Evolutionary conservation across 768 basidiomycete species (phyloP).

Genomic region (Polyporus arcularius): DNA sequence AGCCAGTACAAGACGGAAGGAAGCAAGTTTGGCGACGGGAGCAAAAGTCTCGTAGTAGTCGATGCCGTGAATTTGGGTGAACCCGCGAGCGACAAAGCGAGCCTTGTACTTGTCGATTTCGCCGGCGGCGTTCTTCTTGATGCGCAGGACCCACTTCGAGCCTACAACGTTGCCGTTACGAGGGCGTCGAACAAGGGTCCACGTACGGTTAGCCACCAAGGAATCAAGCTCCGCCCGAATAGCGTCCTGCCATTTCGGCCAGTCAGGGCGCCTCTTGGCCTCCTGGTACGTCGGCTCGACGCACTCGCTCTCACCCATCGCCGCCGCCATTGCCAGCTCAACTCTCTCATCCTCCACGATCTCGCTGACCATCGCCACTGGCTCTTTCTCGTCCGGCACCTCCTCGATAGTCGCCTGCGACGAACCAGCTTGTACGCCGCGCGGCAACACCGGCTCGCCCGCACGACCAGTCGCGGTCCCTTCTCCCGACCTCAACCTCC

Average conservation of each 20-base stretch:
- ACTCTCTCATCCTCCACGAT: not conserved
- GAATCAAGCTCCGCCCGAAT: conserved; percentile 13
- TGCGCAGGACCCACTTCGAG: conserved; percentile 26
- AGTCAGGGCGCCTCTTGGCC: conserved; percentile 17
- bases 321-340: conserved; percentile 2
- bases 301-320: not conserved
- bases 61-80: conserved; percentile 30
- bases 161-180: not conserved
- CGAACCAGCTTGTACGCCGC: conserved; percentile 5
- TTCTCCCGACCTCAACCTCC: conserved; percentile 3
- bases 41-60: conserved; percentile 31
- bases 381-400: not conserved
- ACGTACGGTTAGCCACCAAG: conserved; percentile 11
- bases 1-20: conserved; percentile 29
- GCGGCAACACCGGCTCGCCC: not conserved
- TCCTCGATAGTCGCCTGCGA: conserved; percentile 3
- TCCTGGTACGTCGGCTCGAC: conserved; percentile 8
- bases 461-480: not conserved
- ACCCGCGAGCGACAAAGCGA: conserved; percentile 34
- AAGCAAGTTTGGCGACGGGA: conserved; percentile 29
- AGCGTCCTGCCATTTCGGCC: conserved; percentile 18
- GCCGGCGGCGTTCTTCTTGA: conserved; percentile 25
- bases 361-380: not conserved
- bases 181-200: conserved; percentile 13
- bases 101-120: conserved; percentile 23